Base-by-base conservation (phyloP, 768 basidiomycete species). In the Rhizopogon sp. region DNA sequence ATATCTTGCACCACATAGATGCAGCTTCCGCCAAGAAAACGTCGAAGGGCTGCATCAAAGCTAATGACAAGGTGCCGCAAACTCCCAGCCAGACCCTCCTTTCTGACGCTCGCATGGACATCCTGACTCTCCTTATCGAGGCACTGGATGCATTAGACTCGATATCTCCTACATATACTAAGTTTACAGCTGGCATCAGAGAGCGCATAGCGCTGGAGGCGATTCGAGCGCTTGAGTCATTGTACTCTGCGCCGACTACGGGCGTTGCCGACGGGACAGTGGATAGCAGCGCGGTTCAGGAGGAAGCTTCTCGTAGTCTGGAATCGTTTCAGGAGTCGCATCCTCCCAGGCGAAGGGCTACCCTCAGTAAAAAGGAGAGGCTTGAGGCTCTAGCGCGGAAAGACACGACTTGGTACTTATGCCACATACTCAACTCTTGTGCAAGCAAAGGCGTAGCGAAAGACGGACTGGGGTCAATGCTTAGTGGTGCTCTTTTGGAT, bases 321-420 rank as follows among this genome's bases (percentile, higher is more conserved):
- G 0, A n/a, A 25, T 16, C 3, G 10, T 46, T 7, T 2, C 50
- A 2, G n/a, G 0, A 1, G 1, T 39, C 43, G n/a, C 14, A 28
- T 17, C 33, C 29, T 14, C 25, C 10, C 59, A 51, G 17, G 29
- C 55, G 1, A 57, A 43, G 22, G 52, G 51, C 10, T 20, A 59
- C 2, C 57, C 61, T n/a, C 50, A 33, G 7, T 60, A 63, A 39
- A 41, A 60, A 29, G 42, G 60, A 64, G 16, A 58, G 65, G 25
- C 55, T 70, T 16, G 57, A 57, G 6, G 58, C 51, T n/a, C 64
- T 69, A n/a, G 60, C 57, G 9, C 64, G 51, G 29, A 57, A 61
- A 31, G 69, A 70, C 29, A 56, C 67, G 3, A 60, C 60, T 0
- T 69, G 67, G 69, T 61, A 65, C 35, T 65, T 70, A 46, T 61